Base-by-base conservation (phyloP, 306 rosid species). In the Malus sieversii region DNA sequence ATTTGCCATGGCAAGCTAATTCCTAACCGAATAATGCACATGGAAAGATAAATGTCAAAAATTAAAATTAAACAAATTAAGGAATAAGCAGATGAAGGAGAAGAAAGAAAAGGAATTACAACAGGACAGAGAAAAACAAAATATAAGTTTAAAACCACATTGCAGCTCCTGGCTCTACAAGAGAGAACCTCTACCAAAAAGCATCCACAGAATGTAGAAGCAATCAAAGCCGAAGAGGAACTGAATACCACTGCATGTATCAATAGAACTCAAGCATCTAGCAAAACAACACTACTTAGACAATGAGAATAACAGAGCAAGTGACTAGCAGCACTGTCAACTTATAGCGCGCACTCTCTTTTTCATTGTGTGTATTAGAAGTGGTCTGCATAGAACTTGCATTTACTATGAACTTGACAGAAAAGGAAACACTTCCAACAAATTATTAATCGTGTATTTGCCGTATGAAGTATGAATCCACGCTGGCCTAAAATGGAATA, bases 21-120 rank as follows among this genome's bases (percentile, higher is more conserved):
- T 76, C 75, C 77, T 4, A 53, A 42, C 61, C 53, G 25, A 42
- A 61, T 25, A 30, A 80, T 52, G 40, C 22, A 74, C 38, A 74
- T 20, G 3, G 44, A 15, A 32, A 19, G 53, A 60, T 14, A 40
- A 40, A 38, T 42, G 45, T 64, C 68, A 72, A 59, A 67, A n/a
- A 35, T 13, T 2, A 20, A 22, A 32, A 35, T 5, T 10, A 61
- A 25, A 10, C 12, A 29, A 29, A 10, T 6, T 10, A 16, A 29
- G 62, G 59, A 61, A 27, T 15, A 52, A 2, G n/a, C 40, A 69
- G 35, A 70, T 48, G 53, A 48, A 48, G 53, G 19, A 51, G 10
- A 44, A 9, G 27, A 15, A 23, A 48, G 40, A 3, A 72, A n/a
- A 52, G 59, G 32, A 65, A 19, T 19, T 35, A 20, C 46, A 38